Evolutionary conservation across 2,329 filamentous ascomycete species (phyloP).

Genomic region (Bipolaris oryzae): DNA sequence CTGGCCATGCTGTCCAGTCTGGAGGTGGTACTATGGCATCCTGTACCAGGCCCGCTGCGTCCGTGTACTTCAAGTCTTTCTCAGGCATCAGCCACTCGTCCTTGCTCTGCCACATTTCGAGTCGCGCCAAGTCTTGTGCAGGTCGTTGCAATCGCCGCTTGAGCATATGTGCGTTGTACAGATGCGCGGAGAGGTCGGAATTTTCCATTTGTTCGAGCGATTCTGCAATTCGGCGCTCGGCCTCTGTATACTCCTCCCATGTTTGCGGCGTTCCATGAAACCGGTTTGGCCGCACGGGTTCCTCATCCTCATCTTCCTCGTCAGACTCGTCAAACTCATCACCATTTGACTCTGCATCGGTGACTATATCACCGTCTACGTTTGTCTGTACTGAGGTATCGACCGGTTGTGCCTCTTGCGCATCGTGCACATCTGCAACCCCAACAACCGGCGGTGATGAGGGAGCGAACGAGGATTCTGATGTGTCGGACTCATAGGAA

Average conservation of each 20-base stretch:
- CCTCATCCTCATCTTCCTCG: conserved; percentile 9
- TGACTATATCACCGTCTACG: conserved; percentile 24
- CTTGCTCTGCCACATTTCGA: conserved; percentile 49
- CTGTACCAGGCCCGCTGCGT: conserved; percentile 35
- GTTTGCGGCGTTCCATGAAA: conserved; percentile 71
- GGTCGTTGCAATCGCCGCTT: conserved; percentile 56
- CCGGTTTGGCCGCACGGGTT: conserved; percentile 63
- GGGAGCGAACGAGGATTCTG: conserved; percentile 6
- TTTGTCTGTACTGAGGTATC: not conserved
- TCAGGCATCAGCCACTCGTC: conserved; percentile 48
- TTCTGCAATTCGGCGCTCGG: conserved; percentile 67
- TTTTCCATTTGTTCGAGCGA: conserved; percentile 69
- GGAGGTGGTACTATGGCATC: conserved; percentile 56
- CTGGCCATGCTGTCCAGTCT: conserved; percentile 85
- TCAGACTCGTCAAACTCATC: conserved; percentile 14
- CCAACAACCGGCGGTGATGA: conserved; percentile 14
- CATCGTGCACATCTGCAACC: conserved; percentile 4
- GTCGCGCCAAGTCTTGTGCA: conserved; percentile 14
- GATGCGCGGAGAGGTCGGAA: conserved; percentile 72
- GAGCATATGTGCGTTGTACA: conserved; percentile 78
- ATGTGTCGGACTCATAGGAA: conserved; percentile 21
- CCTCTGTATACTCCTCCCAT: conserved; percentile 68
- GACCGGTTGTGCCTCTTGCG: conserved; percentile 20
- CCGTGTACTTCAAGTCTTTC: conserved; percentile 35
- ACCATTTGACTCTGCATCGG: conserved; percentile 21